Conservation (phyloP, 805 yeast genomes). For the Hanseniaspora mollemarum region DNA sequence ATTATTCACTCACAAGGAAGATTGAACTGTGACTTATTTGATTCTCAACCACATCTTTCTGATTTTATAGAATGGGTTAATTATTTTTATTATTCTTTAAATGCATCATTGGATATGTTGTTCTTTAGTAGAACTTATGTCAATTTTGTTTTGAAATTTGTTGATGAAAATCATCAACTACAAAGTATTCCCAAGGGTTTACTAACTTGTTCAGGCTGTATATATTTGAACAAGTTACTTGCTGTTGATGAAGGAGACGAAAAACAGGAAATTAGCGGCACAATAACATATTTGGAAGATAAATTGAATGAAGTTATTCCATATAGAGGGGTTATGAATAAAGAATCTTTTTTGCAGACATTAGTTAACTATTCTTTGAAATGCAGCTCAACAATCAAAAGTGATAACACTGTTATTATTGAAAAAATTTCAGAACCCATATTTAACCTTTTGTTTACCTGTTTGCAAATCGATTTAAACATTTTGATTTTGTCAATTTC, state of each 20-base stretch:
- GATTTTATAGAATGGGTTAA: constrained; percentile 49
- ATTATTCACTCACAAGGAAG: constrained; percentile 7
- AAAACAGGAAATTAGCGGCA: constrained; percentile 17
- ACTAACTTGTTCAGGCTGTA: constrained; percentile 31
- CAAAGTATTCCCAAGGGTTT: constrained; percentile 27
- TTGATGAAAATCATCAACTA: constrained; percentile 25
- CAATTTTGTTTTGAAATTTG: constrained; percentile 32
- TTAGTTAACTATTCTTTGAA: constrained; percentile 9
- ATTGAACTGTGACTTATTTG: neutral
- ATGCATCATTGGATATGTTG: neutral
- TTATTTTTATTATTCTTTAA: constrained; percentile 35
- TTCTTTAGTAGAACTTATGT: constrained; percentile 11
- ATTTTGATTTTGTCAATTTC: constrained; percentile 34
- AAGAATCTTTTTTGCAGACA: constrained; percentile 6
- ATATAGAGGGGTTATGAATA: constrained; percentile 13
- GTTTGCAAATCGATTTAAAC: constrained; percentile 39
- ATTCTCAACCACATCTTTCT: constrained; percentile 23
- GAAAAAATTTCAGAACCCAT: constrained; percentile 23
- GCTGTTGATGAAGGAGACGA: constrained; percentile 17
- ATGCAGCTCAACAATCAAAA: neutral
- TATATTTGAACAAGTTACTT: constrained; percentile 25
- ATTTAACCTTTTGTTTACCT: constrained; percentile 32
- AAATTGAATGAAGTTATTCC: constrained; percentile 8
- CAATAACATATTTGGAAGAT: constrained; percentile 19
- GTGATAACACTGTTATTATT: neutral